Evolutionary conservation across 2,329 filamentous ascomycete genomes (phyloP).

Genomic region (Chaetomium strumarium): DNA sequence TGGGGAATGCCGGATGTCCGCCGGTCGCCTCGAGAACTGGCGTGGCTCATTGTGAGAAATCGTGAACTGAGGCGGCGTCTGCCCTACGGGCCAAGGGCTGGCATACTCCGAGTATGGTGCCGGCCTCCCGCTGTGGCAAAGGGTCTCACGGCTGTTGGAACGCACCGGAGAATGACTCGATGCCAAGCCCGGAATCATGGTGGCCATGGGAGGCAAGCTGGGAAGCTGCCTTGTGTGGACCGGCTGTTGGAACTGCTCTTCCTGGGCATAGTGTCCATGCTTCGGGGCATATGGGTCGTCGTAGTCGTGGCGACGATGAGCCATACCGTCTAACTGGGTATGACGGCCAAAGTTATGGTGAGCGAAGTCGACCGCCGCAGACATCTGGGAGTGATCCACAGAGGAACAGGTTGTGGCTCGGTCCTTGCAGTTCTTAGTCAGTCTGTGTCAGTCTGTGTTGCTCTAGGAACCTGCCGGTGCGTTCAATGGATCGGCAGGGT

Average conservation of each 20-base stretch:
- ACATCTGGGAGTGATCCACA: slow-evolving; percentile 28
- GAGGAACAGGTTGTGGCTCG: slow-evolving; percentile 4
- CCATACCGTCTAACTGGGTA: slow-evolving; percentile 33
- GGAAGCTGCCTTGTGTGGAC: slow-evolving; percentile 18
- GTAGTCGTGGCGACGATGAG: slow-evolving; percentile 29
- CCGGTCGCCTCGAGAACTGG: slow-evolving; percentile 17
- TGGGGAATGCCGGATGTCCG: slow-evolving; percentile 27
- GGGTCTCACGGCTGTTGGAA: slow-evolving; percentile 21
- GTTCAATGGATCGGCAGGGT: not conserved
- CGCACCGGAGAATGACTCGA: slow-evolving; percentile 18
- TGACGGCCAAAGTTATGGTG: slow-evolving; percentile 29
- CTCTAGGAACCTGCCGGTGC: not conserved
- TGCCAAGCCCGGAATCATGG: slow-evolving; percentile 23
- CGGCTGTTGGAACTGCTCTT: slow-evolving; percentile 20
- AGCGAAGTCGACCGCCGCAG: slow-evolving; percentile 29
- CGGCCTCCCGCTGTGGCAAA: slow-evolving; percentile 17
- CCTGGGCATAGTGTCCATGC: slow-evolving; percentile 27
- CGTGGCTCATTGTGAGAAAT: slow-evolving; percentile 23
- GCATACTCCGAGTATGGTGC: slow-evolving; percentile 29
- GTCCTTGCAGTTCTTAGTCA: slow-evolving; percentile 14
- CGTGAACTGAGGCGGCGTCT: slow-evolving; percentile 28
- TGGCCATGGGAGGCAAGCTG: slow-evolving; percentile 26
- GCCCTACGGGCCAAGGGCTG: slow-evolving; percentile 29
- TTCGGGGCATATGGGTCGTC: slow-evolving; percentile 28
- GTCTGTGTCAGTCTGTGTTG: slow-evolving; percentile 20